A percentile compares a stretch with the other conserved stretches of the same genome.
These are phyloP conservation scores for Crotalaria pallida DNA, from an alignment of 306 rosid genomes.

Conservation along the genomic window DNA sequence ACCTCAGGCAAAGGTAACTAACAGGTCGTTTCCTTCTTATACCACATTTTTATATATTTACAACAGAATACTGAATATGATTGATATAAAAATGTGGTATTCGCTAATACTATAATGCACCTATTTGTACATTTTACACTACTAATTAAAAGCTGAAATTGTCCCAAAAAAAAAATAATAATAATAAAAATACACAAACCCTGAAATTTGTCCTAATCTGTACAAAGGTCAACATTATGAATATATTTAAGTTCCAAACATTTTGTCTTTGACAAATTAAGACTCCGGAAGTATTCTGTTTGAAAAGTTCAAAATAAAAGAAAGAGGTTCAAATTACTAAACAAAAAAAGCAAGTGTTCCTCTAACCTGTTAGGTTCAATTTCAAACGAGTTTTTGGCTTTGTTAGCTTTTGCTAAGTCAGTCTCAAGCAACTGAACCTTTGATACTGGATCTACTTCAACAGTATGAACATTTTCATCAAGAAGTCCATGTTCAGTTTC, in stretches of 20 bases:
- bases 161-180: not conserved
- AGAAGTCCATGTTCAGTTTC: constrained; percentile 45
- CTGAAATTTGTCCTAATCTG: constrained; percentile 2
- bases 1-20: not conserved
- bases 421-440: constrained; percentile 56
- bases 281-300: not conserved
- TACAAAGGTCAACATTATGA: not conserved
- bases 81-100: no score
- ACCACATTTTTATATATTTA: not conserved
- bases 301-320: not conserved
- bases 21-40: not conserved
- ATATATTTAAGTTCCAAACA: constrained; percentile 1
- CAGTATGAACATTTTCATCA: constrained; percentile 43
- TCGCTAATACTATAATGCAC: no score
- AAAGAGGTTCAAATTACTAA: not conserved
- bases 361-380: constrained; percentile 58
- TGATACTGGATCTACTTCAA: constrained; percentile 43
- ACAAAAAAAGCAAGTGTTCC: not conserved
- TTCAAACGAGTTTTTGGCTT: constrained; percentile 50
- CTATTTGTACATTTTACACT: no score
- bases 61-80: no score
- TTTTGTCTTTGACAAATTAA: not conserved
- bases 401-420: constrained; percentile 56
- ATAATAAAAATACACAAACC: no score
- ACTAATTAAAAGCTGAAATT: no score